Evolutionary conservation across 2,329 filamentous ascomycete species (phyloP).

Genomic region (Penicillium thymicola): DNA sequence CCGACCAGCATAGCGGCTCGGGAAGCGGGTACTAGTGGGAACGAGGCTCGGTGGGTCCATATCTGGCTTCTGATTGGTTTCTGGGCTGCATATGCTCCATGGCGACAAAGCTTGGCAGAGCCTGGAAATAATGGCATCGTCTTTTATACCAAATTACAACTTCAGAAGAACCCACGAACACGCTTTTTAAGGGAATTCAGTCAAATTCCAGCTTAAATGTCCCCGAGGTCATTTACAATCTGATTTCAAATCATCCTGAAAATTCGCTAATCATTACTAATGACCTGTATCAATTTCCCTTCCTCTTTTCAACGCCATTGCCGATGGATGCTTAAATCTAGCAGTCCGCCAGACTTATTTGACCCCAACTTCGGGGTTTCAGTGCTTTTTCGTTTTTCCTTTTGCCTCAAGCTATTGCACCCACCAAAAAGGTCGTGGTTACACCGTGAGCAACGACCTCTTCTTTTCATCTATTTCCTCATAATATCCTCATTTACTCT

Average conservation of each 20-base stretch:
- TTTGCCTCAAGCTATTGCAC: no score
- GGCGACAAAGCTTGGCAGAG: slow-evolving; percentile 10
- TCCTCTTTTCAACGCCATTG: background rate
- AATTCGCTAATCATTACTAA: background rate
- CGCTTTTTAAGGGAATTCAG: background rate
- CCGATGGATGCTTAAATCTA: background rate
- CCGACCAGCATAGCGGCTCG: background rate
- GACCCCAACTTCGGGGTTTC: background rate
- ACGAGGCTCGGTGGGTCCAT: background rate
- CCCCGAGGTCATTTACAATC: background rate
- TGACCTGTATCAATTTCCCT: background rate
- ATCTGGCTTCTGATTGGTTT: background rate
- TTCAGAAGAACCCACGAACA: background rate
- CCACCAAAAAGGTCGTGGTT: no score
- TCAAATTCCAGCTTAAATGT: background rate
- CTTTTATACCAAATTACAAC: slow-evolving; percentile 11
- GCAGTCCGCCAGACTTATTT: background rate
- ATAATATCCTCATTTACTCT: background rate
- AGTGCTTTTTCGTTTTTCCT: no score
- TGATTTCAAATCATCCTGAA: background rate
- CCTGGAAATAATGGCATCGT: slow-evolving; percentile 10
- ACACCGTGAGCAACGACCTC: no score
- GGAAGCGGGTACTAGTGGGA: slow-evolving; percentile 1
- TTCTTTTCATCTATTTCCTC: background rate
- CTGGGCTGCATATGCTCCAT: background rate